Percentiles rank a stretch among this genome's conserved stretches.
Evolutionary conservation across 2,329 filamentous ascomycete species (phyloP).

Genomic region (Emergomyces orientalis): DNA sequence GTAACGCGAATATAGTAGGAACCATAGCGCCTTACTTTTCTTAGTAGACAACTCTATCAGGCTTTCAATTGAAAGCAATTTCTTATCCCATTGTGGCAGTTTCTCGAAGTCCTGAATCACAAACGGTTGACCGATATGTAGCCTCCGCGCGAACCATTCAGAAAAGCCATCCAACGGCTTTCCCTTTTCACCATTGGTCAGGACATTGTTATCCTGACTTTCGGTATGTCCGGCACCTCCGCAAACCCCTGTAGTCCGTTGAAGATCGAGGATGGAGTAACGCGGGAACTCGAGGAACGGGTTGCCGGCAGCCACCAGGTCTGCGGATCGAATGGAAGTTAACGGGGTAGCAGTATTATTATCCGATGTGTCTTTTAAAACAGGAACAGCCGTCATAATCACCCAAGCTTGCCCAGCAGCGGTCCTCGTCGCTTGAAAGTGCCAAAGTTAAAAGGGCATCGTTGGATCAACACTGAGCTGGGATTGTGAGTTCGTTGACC

Average conservation of each 20-base stretch:
- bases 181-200: background rate
- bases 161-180: conserved; percentile 9
- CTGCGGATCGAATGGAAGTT: conserved; percentile 11
- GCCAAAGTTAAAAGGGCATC: background rate
- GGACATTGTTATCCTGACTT: background rate
- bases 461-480: background rate
- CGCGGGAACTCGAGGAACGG: conserved; percentile 26
- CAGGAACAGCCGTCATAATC: conserved; percentile 2
- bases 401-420: background rate
- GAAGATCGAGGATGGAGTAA: conserved; percentile 23
- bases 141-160: conserved; percentile 24
- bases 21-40: conserved; percentile 19
- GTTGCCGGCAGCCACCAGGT: conserved; percentile 21
- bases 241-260: conserved; percentile 8
- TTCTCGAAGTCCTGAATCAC: conserved; percentile 28
- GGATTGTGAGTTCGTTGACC: background rate
- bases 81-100: conserved; percentile 22
- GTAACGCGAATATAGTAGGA: background rate
- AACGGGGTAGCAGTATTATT: background rate
- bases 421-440: background rate
- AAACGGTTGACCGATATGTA: conserved; percentile 27
- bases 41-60: conserved; percentile 27
- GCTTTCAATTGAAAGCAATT: conserved; percentile 23
- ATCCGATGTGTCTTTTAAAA: background rate
- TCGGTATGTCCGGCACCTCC: background rate